Evolutionary conservation across 1,139 yeast species (phyloP).

Genomic region (Diutina catenulata): DNA sequence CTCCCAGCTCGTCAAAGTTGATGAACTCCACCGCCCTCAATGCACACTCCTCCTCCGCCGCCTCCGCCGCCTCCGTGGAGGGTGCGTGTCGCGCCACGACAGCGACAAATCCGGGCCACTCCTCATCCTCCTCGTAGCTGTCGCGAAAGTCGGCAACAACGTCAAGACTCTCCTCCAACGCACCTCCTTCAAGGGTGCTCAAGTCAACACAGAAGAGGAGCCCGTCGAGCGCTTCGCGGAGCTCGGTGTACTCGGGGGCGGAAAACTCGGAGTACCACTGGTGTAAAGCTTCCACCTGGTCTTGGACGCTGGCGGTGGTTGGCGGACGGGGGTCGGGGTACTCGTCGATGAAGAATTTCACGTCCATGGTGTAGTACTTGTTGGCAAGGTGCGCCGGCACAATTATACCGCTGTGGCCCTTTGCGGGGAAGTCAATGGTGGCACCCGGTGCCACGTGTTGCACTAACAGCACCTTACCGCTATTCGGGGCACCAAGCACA

Average conservation of each 20-base stretch:
- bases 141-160: slow-evolving; percentile 1
- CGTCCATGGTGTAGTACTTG: slow-evolving; percentile 20
- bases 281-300: slow-evolving; percentile 11
- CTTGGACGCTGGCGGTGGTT: slow-evolving; percentile 6
- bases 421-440: slow-evolving; percentile 8
- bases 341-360: slow-evolving; percentile 29
- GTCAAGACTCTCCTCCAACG: background rate
- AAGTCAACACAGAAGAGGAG: slow-evolving; percentile 23
- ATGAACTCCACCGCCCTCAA: slow-evolving; percentile 10
- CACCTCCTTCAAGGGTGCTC: slow-evolving; percentile 1
- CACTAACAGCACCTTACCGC: slow-evolving; percentile 24
- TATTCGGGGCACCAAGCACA: slow-evolving; percentile 25
- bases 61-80: slow-evolving; percentile 1
- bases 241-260: slow-evolving; percentile 21
- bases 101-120: slow-evolving; percentile 8
- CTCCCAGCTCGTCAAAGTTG: slow-evolving; percentile 8
- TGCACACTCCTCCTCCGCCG: slow-evolving; percentile 9
- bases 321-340: slow-evolving; percentile 19
- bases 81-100: slow-evolving; percentile 7
- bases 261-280: slow-evolving; percentile 22
- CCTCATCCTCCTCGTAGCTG: slow-evolving; percentile 5
- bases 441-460: slow-evolving; percentile 12
- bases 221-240: slow-evolving; percentile 29
- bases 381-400: slow-evolving; percentile 18
- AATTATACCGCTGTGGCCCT: slow-evolving; percentile 24